phyloP scores from a whole-genome alignment of 2,329 filamentous ascomycete genomes.

The Xylaria sp. region DNA sequence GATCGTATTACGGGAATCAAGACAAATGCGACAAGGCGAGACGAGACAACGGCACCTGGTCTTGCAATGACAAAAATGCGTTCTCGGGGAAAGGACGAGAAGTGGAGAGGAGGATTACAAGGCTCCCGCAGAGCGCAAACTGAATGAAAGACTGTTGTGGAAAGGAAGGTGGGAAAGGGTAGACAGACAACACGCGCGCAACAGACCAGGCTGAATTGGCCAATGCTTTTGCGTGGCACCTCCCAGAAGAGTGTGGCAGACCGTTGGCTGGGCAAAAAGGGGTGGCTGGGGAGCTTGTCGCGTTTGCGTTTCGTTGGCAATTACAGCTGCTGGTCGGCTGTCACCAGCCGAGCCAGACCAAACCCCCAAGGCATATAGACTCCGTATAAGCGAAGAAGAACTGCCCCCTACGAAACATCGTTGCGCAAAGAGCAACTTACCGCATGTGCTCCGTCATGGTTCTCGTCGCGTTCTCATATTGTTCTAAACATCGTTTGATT shows the following conservation, averaged over 20 bases:
- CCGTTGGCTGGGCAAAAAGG: conserved; percentile 35
- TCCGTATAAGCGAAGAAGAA: no score
- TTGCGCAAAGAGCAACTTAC: neutral
- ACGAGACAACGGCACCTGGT: neutral
- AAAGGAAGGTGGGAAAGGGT: neutral
- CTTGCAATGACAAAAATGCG: neutral
- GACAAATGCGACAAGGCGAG: neutral
- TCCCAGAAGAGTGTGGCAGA: neutral
- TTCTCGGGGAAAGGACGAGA: neutral
- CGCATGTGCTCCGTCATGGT: neutral
- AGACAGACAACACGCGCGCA: conserved; percentile 12
- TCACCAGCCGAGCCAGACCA: neutral
- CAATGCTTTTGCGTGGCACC: conserved; percentile 28
- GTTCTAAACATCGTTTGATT: neutral
- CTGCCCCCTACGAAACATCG: no score
- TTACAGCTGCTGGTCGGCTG: conserved; percentile 4
- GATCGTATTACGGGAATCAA: neutral
- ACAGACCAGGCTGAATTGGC: conserved; percentile 28
- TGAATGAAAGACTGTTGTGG: conserved; percentile 1
- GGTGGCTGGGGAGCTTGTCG: conserved; percentile 21
- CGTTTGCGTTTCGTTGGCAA: neutral
- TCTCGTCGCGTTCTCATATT: neutral
- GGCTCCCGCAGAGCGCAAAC: neutral
- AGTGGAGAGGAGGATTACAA: neutral
- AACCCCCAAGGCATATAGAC: neutral